These are phyloP conservation scores for Rhinocladiella similis DNA, from an alignment of 2,329 filamentous ascomycete species.

Conservation along the genomic window DNA sequence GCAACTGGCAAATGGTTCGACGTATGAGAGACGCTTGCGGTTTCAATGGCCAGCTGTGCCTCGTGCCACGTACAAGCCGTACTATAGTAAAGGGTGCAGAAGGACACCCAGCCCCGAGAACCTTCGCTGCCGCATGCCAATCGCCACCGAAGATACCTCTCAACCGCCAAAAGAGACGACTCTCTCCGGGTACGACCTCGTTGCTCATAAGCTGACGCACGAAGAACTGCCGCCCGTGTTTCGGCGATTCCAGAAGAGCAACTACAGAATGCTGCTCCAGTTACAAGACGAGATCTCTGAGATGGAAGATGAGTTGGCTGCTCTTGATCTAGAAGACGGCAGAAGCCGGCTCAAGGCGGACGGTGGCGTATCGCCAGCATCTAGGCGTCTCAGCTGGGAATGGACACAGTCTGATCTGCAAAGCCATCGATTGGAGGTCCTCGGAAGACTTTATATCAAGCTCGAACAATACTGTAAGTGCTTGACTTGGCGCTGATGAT, in stretches of 20 bases:
- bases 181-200: slow-evolving; percentile 54
- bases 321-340: slow-evolving; percentile 57
- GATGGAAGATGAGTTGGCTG: slow-evolving; percentile 74
- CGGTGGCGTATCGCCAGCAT: slow-evolving; percentile 39
- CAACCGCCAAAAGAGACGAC: background rate
- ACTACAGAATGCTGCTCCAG: slow-evolving; percentile 78
- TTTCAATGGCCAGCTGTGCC: slow-evolving; percentile 23
- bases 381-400: slow-evolving; percentile 44
- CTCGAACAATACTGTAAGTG: slow-evolving; percentile 62
- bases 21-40: slow-evolving; percentile 5
- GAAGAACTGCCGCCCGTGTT: slow-evolving; percentile 63
- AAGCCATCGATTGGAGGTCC: slow-evolving; percentile 53
- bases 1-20: slow-evolving; percentile 4
- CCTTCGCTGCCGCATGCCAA: background rate
- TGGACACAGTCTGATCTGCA: slow-evolving; percentile 55
- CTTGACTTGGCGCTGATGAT: background rate
- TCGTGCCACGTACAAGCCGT: slow-evolving; percentile 13
- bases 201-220: slow-evolving; percentile 57
- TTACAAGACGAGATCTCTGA: slow-evolving; percentile 83
- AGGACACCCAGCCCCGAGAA: slow-evolving; percentile 17
- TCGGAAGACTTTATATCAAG: slow-evolving; percentile 58
- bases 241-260: slow-evolving; percentile 76
- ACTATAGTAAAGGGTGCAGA: background rate
- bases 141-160: background rate
- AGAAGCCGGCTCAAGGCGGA: slow-evolving; percentile 34